Conservation (phyloP, 768 basidiomycete genomes). For the Serpula lacrymans region DNA sequence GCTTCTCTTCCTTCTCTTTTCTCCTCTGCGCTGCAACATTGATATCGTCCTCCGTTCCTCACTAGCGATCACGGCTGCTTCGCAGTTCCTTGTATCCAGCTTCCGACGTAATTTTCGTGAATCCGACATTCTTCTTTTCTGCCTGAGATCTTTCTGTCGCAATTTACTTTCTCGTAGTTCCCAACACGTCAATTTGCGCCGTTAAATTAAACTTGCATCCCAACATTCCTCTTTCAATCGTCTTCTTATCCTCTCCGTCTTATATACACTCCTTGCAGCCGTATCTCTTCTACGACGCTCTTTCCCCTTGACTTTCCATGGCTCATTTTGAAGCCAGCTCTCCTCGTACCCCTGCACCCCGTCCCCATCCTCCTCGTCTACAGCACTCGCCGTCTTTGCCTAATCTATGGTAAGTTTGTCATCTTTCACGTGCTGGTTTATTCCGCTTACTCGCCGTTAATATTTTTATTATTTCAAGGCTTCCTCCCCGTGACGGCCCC, state of each 20-base stretch:
- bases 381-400: slow-evolving; percentile 70
- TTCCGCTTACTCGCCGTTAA: no score
- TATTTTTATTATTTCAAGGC: slow-evolving; percentile 30
- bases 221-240: slow-evolving; percentile 31
- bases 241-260: slow-evolving; percentile 30
- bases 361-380: slow-evolving; percentile 43
- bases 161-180: no score
- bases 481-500: slow-evolving; percentile 45
- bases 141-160: no score
- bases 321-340: slow-evolving; percentile 18
- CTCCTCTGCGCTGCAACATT: no score
- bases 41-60: no score
- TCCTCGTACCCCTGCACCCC: slow-evolving; percentile 12
- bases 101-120: no score
- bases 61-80: no score
- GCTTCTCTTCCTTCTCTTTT: no score
- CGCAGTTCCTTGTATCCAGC: no score
- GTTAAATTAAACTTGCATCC: slow-evolving; percentile 27
- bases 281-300: slow-evolving; percentile 27
- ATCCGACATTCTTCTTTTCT: no score
- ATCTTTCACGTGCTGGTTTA: no score
- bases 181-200: slow-evolving; percentile 28
- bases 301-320: slow-evolving; percentile 24
- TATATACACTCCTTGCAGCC: slow-evolving; percentile 26
- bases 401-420: slow-evolving; percentile 53